Conservation (phyloP, 1,139 yeast genomes). For the Zygoascus meyerae region DNA sequence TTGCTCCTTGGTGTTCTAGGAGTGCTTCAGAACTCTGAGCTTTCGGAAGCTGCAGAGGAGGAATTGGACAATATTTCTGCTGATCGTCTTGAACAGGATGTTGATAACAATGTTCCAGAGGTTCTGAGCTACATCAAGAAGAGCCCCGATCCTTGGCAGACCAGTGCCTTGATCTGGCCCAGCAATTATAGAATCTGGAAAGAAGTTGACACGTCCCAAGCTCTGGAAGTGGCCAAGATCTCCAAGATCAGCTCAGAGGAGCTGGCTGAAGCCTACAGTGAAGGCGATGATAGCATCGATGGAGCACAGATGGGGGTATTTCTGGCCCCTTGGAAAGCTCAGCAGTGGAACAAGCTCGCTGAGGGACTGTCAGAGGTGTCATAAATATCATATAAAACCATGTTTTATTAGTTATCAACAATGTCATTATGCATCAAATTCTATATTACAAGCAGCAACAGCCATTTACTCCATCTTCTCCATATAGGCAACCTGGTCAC, state of each 20-base stretch:
- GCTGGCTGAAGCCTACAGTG: conserved; percentile 47
- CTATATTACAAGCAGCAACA: background rate
- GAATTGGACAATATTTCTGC: conserved; percentile 55
- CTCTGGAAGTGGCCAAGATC: conserved; percentile 46
- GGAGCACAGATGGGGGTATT: conserved; percentile 24
- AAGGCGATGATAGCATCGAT: conserved; percentile 25
- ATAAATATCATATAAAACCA: background rate
- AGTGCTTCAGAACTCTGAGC: conserved; percentile 55
- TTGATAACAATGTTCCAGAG: conserved; percentile 39
- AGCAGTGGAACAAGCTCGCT: conserved; percentile 22
- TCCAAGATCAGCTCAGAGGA: conserved; percentile 41
- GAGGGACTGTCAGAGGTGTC: conserved; percentile 1
- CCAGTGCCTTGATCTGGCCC: conserved; percentile 70
- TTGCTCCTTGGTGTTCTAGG: conserved; percentile 79
- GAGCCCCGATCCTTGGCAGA: conserved; percentile 49
- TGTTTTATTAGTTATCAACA: background rate
- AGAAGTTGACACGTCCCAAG: conserved; percentile 47
- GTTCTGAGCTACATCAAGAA: conserved; percentile 43
- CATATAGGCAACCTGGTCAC: background rate
- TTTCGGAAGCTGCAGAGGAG: conserved; percentile 57
- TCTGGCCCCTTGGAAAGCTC: conserved; percentile 22
- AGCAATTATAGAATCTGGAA: conserved; percentile 65
- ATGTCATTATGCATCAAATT: no score
- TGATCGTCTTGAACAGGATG: conserved; percentile 40
- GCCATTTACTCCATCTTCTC: conserved; percentile 2